A percentile compares a stretch with the other conserved stretches of the same genome.
These are phyloP conservation scores for Aspergillus cristatus DNA, from an alignment of 495 filamentous ascomycete genomes.

Conservation along the genomic window DNA sequence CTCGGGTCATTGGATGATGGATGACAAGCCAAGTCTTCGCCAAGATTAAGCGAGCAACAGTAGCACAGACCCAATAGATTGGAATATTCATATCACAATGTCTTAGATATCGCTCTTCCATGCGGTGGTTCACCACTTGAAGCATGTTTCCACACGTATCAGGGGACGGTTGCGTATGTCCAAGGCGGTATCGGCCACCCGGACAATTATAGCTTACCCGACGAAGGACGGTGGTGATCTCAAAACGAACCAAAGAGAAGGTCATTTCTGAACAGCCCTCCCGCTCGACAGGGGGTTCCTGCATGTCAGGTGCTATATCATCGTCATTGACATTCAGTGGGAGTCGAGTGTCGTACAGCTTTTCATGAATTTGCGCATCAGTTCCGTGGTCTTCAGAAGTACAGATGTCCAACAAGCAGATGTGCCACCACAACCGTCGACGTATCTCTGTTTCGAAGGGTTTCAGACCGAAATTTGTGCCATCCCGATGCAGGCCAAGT, in stretches of 20 bases:
- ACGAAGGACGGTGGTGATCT: slow-evolving; percentile 42
- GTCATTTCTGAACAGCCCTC: slow-evolving; percentile 68
- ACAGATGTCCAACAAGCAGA: slow-evolving; percentile 66
- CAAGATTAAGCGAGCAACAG: slow-evolving; percentile 57
- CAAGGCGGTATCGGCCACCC: slow-evolving; percentile 12
- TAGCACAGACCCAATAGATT: slow-evolving; percentile 62
- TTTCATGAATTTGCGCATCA: slow-evolving; percentile 61
- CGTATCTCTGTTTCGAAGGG: slow-evolving; percentile 83
- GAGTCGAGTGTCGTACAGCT: slow-evolving; percentile 63
- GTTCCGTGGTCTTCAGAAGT: slow-evolving; percentile 80
- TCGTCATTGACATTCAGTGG: slow-evolving; percentile 73
- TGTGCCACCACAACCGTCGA: slow-evolving; percentile 75
- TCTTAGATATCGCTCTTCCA: slow-evolving; percentile 55
- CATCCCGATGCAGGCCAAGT: slow-evolving; percentile 74
- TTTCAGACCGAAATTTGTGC: slow-evolving; percentile 57
- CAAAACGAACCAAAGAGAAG: slow-evolving; percentile 62
- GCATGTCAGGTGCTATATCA: slow-evolving; percentile 61
- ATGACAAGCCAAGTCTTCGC: slow-evolving; percentile 59
- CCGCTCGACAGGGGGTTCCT: slow-evolving; percentile 47
- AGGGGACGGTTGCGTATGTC: slow-evolving; percentile 10
- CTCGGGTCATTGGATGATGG: slow-evolving; percentile 49
- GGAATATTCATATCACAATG: slow-evolving; percentile 52
- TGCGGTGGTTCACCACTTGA: slow-evolving; percentile 46
- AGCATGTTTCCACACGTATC: slow-evolving; percentile 58
- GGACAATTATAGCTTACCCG: slow-evolving; percentile 29